Evolutionary conservation across 148 eudicot genomes (phyloP), one percentile per base, ranked within the genome.

Genomic region (Diospyros lotus): DNA sequence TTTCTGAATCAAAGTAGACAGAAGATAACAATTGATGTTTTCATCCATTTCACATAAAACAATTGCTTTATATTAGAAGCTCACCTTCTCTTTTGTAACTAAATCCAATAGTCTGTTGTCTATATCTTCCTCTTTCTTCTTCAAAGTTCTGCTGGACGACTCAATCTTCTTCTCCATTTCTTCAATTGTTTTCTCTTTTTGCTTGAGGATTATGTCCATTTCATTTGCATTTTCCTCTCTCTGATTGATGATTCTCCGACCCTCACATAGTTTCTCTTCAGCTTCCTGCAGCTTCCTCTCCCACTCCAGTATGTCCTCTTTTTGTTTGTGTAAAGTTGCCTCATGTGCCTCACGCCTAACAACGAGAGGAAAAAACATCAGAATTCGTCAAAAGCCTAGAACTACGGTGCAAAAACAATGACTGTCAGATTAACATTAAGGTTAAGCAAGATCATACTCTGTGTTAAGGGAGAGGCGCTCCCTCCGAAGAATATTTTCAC

Each of bases 231-330:
- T 87, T 63, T 93, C 91, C 83, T 96, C 97, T 75, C 87, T 86
- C 69, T 84, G 84, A 76, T 82, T 86, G 28, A 87, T 75, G 59
- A 74, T 71, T 80, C 94, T 89, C 68, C 97, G 80, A 71, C 79
- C 80, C 78, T 87, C 88, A 72, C 86, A 82, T 45, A 93, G 77
- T 73, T 86, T 86, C 79, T 86, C 90, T 83, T 96, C 99, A 38
- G 81, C 84, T 74, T 91, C 97, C 73, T 96, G 97, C 68, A 96
- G 79, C 66, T 87, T 91, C 71, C 76, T 89, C 82, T 93, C 99
- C 99, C 97, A 89, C 50, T 87, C 89, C 51, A 66, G 69, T 74
- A 96, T 61, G 81, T 89, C 99, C 68, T 89, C 80, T 80, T 88
- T 93, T 66, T 91, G 88, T 79, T 86, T 93, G 48, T 75, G 76